Base-by-base conservation (phyloP, 768 basidiomycete species). In the Trametes coccinea region DNA sequence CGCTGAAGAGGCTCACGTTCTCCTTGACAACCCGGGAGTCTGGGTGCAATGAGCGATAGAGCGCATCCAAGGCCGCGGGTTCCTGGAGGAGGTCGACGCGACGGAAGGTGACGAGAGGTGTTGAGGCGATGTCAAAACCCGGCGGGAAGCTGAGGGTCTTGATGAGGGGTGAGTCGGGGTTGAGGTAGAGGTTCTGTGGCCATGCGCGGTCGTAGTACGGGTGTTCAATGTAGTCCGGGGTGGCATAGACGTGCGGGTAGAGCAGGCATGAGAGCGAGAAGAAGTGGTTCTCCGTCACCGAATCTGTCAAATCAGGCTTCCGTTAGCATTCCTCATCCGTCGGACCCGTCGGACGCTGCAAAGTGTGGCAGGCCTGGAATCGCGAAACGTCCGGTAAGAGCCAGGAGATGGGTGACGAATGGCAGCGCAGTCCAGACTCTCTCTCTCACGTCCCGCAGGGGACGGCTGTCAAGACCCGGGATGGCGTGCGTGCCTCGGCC, bases 221-320 rank as follows among this genome's bases (percentile, higher is more conserved):
- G 57, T 80, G 80, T 37, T 75, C 75, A 43, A 76, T 80, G 64
- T 87, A 88, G 63, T 84, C 79, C 0, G 88, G 88, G 2, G 82
- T 85, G 1, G 87, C 87, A 39, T 78, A 78, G 40, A 89, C 87
- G 67, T 89, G 85, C 0, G 87, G 86, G 71, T 83, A 84, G 3
- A 89, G 77, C 44, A 82, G 66, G 67, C 88, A 89, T 0, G 87
- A 88, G 0, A 89, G 69, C 5, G 88, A 88, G 71, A 88, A 89
- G 76, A 89, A 89, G 70, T 89, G 87, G 63, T 84, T 85, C 69
- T 90, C 88, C 2, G 84, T 83, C 16, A 88, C 84, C 0, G 87
- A 88, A 67, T 90, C 87, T 85, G 63, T 39, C 60, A 55, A 30
- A 56, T 22, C 41, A 6, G 33, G 13, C n/a, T 30, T 31, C 7